These are phyloP conservation scores for Piromyces finnis DNA, from an alignment of 192 early-diverging fungal species.

Conservation along the genomic window DNA sequence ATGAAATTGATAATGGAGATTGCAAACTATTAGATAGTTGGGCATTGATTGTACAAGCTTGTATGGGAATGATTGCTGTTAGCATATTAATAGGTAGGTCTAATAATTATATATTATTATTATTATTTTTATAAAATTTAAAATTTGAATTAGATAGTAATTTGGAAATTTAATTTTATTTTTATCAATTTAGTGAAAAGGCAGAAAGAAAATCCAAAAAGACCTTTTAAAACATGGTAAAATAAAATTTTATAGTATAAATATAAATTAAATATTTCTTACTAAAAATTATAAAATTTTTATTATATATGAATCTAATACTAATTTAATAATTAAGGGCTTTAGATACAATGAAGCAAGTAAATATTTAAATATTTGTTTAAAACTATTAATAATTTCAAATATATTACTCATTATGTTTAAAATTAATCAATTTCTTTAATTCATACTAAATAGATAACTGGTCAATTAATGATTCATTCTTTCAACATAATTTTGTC, in stretches of 20 bases:
- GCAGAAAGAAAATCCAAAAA: neutral
- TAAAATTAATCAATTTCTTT: neutral
- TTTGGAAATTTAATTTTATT: no score
- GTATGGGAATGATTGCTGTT: neutral
- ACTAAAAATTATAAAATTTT: no score
- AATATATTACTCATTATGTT: no score
- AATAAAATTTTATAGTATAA: no score
- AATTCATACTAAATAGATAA: neutral
- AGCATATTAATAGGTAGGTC: neutral
- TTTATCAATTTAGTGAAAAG: neutral
- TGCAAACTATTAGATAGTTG: neutral
- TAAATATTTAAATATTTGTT: neutral
- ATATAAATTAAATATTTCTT: no score
- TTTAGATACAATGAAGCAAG: neutral
- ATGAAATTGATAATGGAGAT: neutral
- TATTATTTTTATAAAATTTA: no score
- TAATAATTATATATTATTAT: neutral
- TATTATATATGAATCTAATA: no score
- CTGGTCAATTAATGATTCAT: neutral
- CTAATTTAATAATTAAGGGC: neutral
- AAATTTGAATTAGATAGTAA: no score
- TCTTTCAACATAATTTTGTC: neutral
- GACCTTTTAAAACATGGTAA: neutral
- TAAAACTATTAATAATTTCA: no score
- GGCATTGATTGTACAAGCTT: neutral